Evolutionary conservation across 106 monocot genomes (phyloP).

Genomic region (Agapanthus africanus): DNA sequence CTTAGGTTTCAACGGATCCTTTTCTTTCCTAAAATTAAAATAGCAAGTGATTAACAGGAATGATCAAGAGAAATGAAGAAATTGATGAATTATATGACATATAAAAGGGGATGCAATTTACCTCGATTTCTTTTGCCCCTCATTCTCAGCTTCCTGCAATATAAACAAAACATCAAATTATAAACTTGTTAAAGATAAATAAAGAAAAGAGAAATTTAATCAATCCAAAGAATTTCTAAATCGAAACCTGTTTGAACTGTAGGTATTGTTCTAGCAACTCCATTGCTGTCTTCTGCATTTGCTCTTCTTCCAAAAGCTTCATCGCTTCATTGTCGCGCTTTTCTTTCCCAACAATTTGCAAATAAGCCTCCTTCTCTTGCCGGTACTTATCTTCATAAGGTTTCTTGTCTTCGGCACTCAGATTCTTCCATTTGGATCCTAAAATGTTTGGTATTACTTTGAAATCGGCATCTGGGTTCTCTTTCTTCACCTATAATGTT

Average conservation of each 20-base stretch:
- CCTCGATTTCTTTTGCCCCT: constrained; percentile 36
- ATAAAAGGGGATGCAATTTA: not conserved
- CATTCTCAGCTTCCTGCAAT: constrained; percentile 35
- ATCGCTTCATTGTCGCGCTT: constrained; percentile 81
- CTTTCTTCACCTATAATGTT: constrained; percentile 52
- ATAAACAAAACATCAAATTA: not conserved
- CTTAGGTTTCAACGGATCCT: constrained; percentile 84
- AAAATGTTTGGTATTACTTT: constrained; percentile 59
- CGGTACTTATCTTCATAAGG: constrained; percentile 86
- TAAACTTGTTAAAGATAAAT: no score
- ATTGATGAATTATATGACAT: no score
- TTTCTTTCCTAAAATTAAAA: constrained; percentile 79
- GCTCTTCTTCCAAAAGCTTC: constrained; percentile 88
- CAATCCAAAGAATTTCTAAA: no score
- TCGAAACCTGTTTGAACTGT: constrained; percentile 60
- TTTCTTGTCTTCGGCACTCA: constrained; percentile 68
- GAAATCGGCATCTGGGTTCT: constrained; percentile 59
- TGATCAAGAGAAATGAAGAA: no score
- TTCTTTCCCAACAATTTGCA: constrained; percentile 68
- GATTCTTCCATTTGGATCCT: constrained; percentile 68
- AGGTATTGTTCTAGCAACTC: constrained; percentile 83
- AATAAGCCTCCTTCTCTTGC: constrained; percentile 69
- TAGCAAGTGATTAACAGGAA: no score
- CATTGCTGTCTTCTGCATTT: constrained; percentile 80
- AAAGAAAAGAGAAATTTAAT: no score